These are phyloP conservation scores for Podospora pseudopauciseta DNA, from an alignment of 495 filamentous ascomycete genomes.

Conservation along the genomic window DNA sequence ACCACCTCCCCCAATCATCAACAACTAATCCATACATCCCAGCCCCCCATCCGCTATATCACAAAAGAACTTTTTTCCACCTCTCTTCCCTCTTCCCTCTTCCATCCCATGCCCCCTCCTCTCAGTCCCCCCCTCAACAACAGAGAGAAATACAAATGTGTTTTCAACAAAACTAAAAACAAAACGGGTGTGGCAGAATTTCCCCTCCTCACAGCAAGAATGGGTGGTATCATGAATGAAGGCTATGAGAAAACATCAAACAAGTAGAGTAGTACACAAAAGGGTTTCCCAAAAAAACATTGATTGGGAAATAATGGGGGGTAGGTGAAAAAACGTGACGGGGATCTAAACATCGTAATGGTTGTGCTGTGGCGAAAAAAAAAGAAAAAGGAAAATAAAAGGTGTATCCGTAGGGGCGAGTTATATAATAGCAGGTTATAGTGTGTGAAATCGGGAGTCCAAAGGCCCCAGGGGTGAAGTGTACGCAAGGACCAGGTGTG, in stretches of 20 bases:
- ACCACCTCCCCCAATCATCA: neutral
- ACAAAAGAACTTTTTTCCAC: neutral
- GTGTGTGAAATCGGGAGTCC: neutral
- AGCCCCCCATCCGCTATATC: neutral
- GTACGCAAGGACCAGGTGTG: neutral
- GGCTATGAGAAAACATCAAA: slow-evolving; percentile 4
- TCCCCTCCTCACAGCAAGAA: slow-evolving; percentile 4
- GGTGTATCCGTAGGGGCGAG: neutral
- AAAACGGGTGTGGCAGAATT: neutral
- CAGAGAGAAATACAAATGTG: neutral
- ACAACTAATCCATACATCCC: neutral
- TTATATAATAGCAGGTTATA: slow-evolving; percentile 2
- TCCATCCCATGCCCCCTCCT: too few species aligned
- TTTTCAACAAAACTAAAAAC: neutral
- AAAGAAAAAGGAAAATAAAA: slow-evolving; percentile 7
- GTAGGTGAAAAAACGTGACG: neutral
- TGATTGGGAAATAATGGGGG: neutral
- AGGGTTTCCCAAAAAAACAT: slow-evolving; percentile 10
- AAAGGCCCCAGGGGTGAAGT: neutral
- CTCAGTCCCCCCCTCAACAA: neutral
- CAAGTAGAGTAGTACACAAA: slow-evolving; percentile 4
- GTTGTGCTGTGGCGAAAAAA: neutral
- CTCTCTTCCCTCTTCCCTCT: neutral
- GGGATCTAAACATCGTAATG: slow-evolving; percentile 1
- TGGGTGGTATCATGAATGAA: slow-evolving; percentile 12